phyloP scores from a whole-genome alignment of 2,329 filamentous ascomycete species.

The Gliomastix tumulicola region DNA sequence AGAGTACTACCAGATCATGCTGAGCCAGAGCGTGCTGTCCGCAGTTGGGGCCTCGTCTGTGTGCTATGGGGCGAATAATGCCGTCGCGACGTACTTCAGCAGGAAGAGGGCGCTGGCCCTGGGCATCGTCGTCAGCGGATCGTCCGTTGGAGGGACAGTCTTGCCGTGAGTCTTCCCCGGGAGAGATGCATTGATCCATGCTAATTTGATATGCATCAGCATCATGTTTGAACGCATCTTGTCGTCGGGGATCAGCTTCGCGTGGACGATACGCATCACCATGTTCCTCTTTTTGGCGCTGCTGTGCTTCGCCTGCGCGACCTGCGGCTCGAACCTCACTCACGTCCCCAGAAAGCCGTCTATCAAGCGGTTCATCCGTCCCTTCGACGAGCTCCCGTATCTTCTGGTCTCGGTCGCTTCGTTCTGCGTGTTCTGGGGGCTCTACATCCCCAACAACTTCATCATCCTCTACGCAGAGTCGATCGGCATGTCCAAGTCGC shows the following conservation, averaged over 20 bases:
- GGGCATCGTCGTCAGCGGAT: constrained; percentile 38
- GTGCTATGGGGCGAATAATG: constrained; percentile 5
- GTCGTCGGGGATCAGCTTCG: constrained; percentile 11
- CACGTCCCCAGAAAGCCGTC: no score
- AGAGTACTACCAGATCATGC: constrained; percentile 25
- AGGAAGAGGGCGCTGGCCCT: constrained; percentile 16
- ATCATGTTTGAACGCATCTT: constrained; percentile 14
- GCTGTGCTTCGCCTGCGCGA: background rate
- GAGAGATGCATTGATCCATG: no score
- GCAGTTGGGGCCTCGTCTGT: constrained; percentile 18
- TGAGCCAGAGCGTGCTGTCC: constrained; percentile 22
- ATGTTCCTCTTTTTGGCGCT: background rate
- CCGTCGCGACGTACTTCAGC: constrained; percentile 7
- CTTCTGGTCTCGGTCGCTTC: constrained; percentile 13
- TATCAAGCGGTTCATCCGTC: no score
- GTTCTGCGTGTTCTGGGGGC: constrained; percentile 41
- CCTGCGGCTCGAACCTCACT: no score
- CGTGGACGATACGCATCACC: constrained; percentile 26
- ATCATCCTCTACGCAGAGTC: constrained; percentile 28
- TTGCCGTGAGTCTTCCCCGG: no score
- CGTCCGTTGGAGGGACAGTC: constrained; percentile 44
- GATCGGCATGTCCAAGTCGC: constrained; percentile 23
- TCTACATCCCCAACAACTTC: constrained; percentile 36
- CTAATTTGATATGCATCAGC: no score
- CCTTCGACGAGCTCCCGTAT: constrained; percentile 2